Percentiles rank a stretch among this genome's conserved stretches.
Evolutionary conservation across 495 filamentous ascomycete species (phyloP).

Genomic region (Aspergillus taichungensis): DNA sequence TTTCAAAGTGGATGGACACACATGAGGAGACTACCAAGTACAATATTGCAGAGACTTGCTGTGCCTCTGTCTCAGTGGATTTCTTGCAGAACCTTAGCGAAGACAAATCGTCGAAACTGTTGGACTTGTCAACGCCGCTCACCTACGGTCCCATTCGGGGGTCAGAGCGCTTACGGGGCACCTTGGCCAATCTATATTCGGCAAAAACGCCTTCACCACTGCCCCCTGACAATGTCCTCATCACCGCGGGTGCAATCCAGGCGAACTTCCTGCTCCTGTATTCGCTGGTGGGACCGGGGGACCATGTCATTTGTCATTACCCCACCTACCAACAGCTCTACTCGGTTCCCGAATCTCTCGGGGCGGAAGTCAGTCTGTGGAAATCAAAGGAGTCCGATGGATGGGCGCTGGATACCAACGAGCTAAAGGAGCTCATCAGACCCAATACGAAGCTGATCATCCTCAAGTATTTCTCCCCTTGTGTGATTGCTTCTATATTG

Average conservation of each 20-base stretch:
- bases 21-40: constrained; percentile 66
- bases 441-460: constrained; percentile 70
- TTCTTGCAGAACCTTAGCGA: constrained; percentile 55
- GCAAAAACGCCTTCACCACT: constrained; percentile 41
- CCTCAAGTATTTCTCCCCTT: constrained; percentile 41
- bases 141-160: constrained; percentile 67
- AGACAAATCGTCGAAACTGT: constrained; percentile 35
- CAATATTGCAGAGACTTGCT: constrained; percentile 85
- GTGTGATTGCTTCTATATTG: background rate
- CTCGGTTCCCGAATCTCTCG: constrained; percentile 63
- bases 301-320: constrained; percentile 84
- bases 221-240: constrained; percentile 58
- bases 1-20: constrained; percentile 91
- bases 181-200: constrained; percentile 59
- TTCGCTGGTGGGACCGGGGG: constrained; percentile 63
- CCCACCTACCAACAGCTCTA: constrained; percentile 90
- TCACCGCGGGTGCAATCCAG: constrained; percentile 74
- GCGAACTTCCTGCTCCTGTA: constrained; percentile 78
- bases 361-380: constrained; percentile 78
- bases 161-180: constrained; percentile 51
- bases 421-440: constrained; percentile 58
- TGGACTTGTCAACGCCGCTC: constrained; percentile 42
- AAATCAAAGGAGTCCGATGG: constrained; percentile 54
- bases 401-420: constrained; percentile 59
- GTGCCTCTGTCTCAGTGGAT: constrained; percentile 68